These are phyloP conservation scores for Cercospora janseana DNA, from an alignment of 2,329 filamentous ascomycete genomes.

Conservation along the genomic window DNA sequence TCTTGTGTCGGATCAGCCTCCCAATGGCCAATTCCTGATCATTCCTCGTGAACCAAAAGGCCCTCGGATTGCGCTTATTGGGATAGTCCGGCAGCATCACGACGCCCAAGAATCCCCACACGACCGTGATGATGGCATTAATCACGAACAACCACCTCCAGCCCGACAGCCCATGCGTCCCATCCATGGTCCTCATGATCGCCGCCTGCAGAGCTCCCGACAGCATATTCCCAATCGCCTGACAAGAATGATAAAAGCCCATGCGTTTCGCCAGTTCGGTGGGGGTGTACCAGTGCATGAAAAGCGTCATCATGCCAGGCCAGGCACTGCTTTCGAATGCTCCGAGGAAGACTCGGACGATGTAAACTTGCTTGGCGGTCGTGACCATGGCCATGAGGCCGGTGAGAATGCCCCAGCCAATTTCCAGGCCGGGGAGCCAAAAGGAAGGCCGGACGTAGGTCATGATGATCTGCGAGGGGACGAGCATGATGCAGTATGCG, in stretches of 20 bases:
- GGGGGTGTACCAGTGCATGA: slow-evolving; percentile 37
- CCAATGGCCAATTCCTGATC: slow-evolving; percentile 47
- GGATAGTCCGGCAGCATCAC: slow-evolving; percentile 43
- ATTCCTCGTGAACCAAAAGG: slow-evolving; percentile 48
- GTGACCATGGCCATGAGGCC: slow-evolving; percentile 36
- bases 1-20: slow-evolving; percentile 46
- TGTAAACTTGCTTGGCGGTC: slow-evolving; percentile 31
- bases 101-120: slow-evolving; percentile 38
- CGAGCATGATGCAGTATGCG: slow-evolving; percentile 43
- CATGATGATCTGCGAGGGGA: slow-evolving; percentile 43
- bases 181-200: slow-evolving; percentile 37
- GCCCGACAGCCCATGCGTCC: slow-evolving; percentile 33
- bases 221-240: slow-evolving; percentile 31
- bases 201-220: slow-evolving; percentile 31
- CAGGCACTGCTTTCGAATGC: slow-evolving; percentile 41
- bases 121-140: slow-evolving; percentile 40
- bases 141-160: slow-evolving; percentile 41
- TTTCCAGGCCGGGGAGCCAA: slow-evolving; percentile 35
- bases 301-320: slow-evolving; percentile 48
- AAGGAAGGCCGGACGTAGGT: slow-evolving; percentile 40
- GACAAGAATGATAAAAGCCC: slow-evolving; percentile 31
- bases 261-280: slow-evolving; percentile 30
- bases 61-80: slow-evolving; percentile 38
- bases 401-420: slow-evolving; percentile 31
- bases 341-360: slow-evolving; percentile 32